phyloP scores from a whole-genome alignment of 768 basidiomycete species.

The Lentinula guzmanii region DNA sequence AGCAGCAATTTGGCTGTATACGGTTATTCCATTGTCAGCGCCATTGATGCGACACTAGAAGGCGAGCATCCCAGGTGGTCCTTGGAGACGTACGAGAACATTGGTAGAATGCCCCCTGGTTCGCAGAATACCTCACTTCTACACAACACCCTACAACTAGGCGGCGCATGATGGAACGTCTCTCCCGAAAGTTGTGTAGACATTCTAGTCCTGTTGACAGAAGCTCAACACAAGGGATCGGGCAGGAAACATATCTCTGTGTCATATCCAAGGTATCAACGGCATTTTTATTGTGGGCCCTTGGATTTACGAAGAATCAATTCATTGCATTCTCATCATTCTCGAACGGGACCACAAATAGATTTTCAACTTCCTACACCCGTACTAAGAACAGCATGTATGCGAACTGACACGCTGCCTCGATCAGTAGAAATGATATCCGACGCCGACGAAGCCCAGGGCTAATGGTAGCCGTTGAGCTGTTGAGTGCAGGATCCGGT shows the following conservation, averaged over 20 bases:
- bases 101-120: not conserved
- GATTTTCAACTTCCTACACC: conserved; percentile 14
- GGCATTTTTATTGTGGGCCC: not conserved
- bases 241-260: not conserved
- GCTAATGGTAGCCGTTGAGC: conserved; percentile 54
- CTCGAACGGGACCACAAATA: not conserved
- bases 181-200: not conserved
- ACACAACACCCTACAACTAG: not conserved
- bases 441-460: conserved; percentile 77
- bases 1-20: not conserved
- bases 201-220: not conserved
- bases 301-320: not conserved
- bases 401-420: conserved; percentile 74
- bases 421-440: conserved; percentile 84
- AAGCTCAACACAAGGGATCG: not conserved
- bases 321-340: not conserved
- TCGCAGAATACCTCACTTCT: not conserved
- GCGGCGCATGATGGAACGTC: not conserved
- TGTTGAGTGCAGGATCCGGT: conserved; percentile 59
- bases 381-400: conserved; percentile 85
- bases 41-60: not conserved
- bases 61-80: not conserved
- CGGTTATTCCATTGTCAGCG: not conserved
- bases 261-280: no score
- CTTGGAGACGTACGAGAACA: not conserved